Base-by-base conservation (phyloP, 2,329 filamentous ascomycete genomes). In the Pseudocercospora pini-densiflorae region DNA sequence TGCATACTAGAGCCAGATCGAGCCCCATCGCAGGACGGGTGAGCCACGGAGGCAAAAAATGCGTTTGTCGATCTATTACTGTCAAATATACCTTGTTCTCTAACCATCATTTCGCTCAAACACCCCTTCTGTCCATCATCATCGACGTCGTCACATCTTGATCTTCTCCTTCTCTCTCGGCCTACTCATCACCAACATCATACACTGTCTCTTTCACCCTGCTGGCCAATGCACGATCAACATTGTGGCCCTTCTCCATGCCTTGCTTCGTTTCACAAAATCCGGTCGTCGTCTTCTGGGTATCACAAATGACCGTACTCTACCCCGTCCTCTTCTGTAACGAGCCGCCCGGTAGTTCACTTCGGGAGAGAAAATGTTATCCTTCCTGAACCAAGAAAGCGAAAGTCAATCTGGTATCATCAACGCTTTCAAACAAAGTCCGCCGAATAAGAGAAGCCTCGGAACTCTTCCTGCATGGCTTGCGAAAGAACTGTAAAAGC, bases 381-480 rank as follows among this genome's bases (percentile, higher is more conserved):
- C 51, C 47, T 29, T 55, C 24, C 33, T n/a, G 16, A 19, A 19
- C 36, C 62, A 31, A 58, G 14, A 45, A 43, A 61, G 31, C 43
- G 49, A 57, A 62, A 58, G 21, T 53, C 47, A 49, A 63, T 45
- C 57, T 62, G 45, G 54, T 61, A 54, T 53, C 27, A 19, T 27
- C 16, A 59, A 57, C 59, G 31, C 29, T 36, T 66, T 84, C 80
- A 94, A 68, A 91, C 90, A 81, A 96, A 96, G 80, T 97, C 93
- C 67, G 92, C 92, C 61, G 92, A 95, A 82, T 99, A 99, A 27
- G 94, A 98, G 84, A 99, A 99, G 72, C 95, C 95, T 66, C 95
- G 89, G 90, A 99, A 99, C 80, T 99, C 94, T 83, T 99, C 95
- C 83, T 99, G 95, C 94, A 98, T 98, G 51, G 93, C 93, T 84